phyloP scores from a whole-genome alignment of 257 asterid genomes.

The Przewalskia tangutica region DNA sequence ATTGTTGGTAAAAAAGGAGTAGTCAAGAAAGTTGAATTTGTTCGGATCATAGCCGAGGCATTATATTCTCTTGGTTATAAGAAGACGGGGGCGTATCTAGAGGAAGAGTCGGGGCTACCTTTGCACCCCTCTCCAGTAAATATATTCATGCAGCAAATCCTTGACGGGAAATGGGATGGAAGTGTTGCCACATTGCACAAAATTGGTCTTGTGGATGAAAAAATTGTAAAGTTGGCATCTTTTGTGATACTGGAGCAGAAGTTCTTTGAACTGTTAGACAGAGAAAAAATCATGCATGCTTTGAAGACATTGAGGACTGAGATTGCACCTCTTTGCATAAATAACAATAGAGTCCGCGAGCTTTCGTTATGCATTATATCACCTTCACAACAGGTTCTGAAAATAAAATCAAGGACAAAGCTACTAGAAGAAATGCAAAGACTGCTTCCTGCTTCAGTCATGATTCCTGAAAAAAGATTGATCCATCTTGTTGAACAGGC shows the following conservation, averaged over 20 bases:
- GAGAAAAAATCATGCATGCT: slow-evolving; percentile 57
- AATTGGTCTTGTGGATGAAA: slow-evolving; percentile 49
- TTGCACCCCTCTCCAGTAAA: slow-evolving; percentile 50
- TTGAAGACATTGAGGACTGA: slow-evolving; percentile 65
- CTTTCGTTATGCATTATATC: slow-evolving; percentile 51
- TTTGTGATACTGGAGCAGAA: slow-evolving; percentile 73
- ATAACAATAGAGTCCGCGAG: slow-evolving; percentile 46
- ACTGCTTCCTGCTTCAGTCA: slow-evolving; percentile 59
- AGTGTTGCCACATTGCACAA: slow-evolving; percentile 45
- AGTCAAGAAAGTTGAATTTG: slow-evolving; percentile 60
- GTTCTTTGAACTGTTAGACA: slow-evolving; percentile 53
- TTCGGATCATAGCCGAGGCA: slow-evolving; percentile 69
- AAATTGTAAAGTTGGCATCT: slow-evolving; percentile 45
- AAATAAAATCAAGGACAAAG: slow-evolving; percentile 35
- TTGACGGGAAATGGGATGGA: slow-evolving; percentile 75
- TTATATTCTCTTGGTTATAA: slow-evolving; percentile 74
- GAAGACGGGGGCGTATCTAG: slow-evolving; percentile 48
- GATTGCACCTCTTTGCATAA: slow-evolving; percentile 49
- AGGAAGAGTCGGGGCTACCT: slow-evolving; percentile 70
- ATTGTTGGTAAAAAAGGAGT: slow-evolving; percentile 64
- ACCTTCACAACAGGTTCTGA: slow-evolving; percentile 27
- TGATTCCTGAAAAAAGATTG: slow-evolving; percentile 67
- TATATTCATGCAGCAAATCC: slow-evolving; percentile 58
- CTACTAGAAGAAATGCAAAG: slow-evolving; percentile 60
- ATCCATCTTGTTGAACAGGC: slow-evolving; percentile 83